phyloP scores from a whole-genome alignment of 2,329 filamentous ascomycete species.

The Myriangium duriaei region DNA sequence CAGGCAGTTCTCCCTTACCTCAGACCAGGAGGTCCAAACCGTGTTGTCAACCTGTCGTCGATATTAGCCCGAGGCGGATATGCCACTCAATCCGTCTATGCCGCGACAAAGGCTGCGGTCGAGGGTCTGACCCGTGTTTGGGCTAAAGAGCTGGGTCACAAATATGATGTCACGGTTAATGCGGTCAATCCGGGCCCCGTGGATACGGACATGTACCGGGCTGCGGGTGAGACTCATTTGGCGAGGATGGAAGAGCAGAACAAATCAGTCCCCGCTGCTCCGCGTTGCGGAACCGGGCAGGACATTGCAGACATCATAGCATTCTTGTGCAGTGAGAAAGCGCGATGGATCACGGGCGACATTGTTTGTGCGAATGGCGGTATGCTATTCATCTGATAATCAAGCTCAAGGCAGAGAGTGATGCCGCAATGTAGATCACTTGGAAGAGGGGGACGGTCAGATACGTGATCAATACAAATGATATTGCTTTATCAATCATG shows the following conservation, averaged over 20 bases:
- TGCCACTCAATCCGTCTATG: constrained; percentile 42
- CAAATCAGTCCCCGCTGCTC: constrained; percentile 5
- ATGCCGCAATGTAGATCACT: too few species aligned
- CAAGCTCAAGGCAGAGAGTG: too few species aligned
- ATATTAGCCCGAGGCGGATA: constrained; percentile 44
- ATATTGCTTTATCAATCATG: too few species aligned
- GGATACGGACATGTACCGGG: constrained; percentile 15
- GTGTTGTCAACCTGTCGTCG: constrained; percentile 44
- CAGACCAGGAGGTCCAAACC: constrained; percentile 23
- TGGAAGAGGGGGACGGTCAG: too few species aligned
- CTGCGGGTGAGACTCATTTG: constrained; percentile 11
- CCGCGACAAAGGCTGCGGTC: constrained; percentile 12
- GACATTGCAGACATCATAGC: constrained; percentile 9
- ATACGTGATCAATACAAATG: too few species aligned
- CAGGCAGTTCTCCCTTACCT: constrained; percentile 22
- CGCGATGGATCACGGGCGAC: constrained; percentile 8
- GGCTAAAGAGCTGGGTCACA: constrained; percentile 12
- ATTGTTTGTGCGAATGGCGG: constrained; percentile 9
- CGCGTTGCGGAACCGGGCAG: constrained; percentile 1
- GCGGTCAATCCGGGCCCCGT: constrained; percentile 12
- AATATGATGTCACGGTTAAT: constrained; percentile 13
- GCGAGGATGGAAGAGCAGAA: constrained; percentile 6
- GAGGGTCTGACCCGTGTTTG: constrained; percentile 11
- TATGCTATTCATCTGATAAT: constrained; percentile 9
- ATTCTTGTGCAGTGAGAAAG: constrained; percentile 8